phyloP scores from a whole-genome alignment of 805 yeast species.

The Priceomyces carsonii region DNA sequence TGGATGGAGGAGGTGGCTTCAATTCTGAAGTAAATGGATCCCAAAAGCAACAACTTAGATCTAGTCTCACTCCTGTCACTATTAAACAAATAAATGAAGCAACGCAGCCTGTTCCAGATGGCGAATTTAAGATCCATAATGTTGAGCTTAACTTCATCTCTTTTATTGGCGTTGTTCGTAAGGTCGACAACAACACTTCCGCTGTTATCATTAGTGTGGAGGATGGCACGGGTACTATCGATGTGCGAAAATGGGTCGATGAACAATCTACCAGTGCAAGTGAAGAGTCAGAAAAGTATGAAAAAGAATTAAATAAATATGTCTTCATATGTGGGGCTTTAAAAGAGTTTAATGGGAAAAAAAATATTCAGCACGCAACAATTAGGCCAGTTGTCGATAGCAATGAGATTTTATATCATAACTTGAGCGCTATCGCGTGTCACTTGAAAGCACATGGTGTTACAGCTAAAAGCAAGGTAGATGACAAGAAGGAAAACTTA shows the following conservation, averaged over 20 bases:
- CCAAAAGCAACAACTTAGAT: constrained; percentile 25
- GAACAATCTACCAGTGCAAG: constrained; percentile 29
- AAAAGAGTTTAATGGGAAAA: constrained; percentile 62
- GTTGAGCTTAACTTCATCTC: constrained; percentile 64
- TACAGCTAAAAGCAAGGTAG: constrained; percentile 15
- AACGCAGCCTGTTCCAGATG: constrained; percentile 63
- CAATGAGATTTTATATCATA: constrained; percentile 69
- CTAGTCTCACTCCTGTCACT: constrained; percentile 60
- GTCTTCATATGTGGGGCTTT: constrained; percentile 53
- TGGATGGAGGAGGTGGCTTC: constrained; percentile 21
- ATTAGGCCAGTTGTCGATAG: constrained; percentile 59
- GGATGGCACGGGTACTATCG: constrained; percentile 71
- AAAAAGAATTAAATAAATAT: constrained; percentile 51
- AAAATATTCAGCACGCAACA: constrained; percentile 63
- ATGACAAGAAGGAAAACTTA: constrained; percentile 18
- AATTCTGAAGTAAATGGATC: constrained; percentile 18
- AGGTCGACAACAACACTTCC: constrained; percentile 57
- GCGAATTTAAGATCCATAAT: constrained; percentile 59
- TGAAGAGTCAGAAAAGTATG: constrained; percentile 31
- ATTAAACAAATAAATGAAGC: constrained; percentile 70
- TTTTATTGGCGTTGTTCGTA: constrained; percentile 70
- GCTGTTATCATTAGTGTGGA: constrained; percentile 62
- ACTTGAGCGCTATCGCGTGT: constrained; percentile 59
- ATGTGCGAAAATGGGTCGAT: constrained; percentile 62
- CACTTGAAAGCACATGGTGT: constrained; percentile 60